Base-by-base conservation (phyloP, 768 basidiomycete genomes). In the Naematelia encephala region DNA sequence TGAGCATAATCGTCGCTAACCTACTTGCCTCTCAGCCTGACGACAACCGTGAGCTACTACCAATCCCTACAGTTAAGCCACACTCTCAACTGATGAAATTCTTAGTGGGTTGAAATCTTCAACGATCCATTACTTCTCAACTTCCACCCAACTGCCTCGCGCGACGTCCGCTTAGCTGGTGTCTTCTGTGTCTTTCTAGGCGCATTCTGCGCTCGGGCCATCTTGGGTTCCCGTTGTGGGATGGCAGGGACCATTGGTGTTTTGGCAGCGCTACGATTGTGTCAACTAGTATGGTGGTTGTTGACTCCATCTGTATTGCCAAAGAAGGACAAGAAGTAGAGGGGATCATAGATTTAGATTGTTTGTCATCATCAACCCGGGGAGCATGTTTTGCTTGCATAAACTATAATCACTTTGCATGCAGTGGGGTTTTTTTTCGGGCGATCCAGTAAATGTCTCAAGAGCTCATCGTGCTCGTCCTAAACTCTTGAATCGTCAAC, bases 41-140 rank as follows among this genome's bases (percentile, higher is more conserved):
- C 90, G 14, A 76, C 73, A 12, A 73, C 71, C 22, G 71, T 68
- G 23, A 50, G 71, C 59, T 23, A 51, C 53, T 16, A 19, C 48
- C 46, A 8, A 49, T 29, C 10, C 49, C 45, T 43, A 50, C 60
- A 43, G 13, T 3, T 2, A 28, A n/a, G 22, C 25, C 28, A n/a
- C n/a, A n/a, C n/a, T n/a, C n/a, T n/a, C n/a, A n/a, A n/a, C n/a
- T 45, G 46, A 29, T 22, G 43, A 8, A 1, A 23, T 63, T 43
- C 60, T 50, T 30, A 90, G 57, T 92, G 89, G 89, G 89, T 90
- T 64, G 90, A 92, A 67, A 83, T 92, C 49, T 82, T 88, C 82
- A 85, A 86, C 51, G 89, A 90, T 74, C 90, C 90, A 0, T 77
- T 83, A 48, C 82, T 93, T 21, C 87, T 91, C 81, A 68, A 80